Evolutionary conservation across 2,329 filamentous ascomycete genomes (phyloP).

Genomic region (Ophiosphaerella narmari): DNA sequence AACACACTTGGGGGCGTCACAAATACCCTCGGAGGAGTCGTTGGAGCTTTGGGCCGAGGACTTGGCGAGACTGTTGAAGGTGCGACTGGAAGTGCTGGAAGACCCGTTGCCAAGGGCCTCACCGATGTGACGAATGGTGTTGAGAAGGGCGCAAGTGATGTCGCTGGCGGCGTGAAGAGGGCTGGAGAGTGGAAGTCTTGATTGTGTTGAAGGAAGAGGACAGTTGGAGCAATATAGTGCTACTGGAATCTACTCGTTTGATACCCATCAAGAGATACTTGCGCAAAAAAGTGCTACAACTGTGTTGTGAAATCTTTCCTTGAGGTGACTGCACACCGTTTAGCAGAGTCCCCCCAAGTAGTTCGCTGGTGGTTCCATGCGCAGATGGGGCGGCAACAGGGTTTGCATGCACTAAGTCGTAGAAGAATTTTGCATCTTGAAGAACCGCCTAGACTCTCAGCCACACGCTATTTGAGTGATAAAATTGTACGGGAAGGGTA

Average conservation of each 20-base stretch:
- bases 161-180: constrained; percentile 53
- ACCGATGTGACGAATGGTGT: constrained; percentile 51
- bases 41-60: constrained; percentile 53
- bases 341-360: too few species aligned
- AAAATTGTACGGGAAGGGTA: neutral
- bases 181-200: constrained; percentile 52
- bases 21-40: constrained; percentile 58
- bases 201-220: neutral
- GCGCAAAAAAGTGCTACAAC: neutral
- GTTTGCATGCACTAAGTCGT: neutral
- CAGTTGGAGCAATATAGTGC: neutral
- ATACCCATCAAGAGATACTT: neutral
- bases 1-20: constrained; percentile 60
- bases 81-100: constrained; percentile 50
- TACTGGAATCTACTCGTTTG: neutral
- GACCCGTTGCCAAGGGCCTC: constrained; percentile 50
- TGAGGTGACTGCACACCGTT: too few species aligned
- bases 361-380: too few species aligned
- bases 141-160: constrained; percentile 49
- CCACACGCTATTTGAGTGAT: neutral
- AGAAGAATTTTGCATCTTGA: neutral
- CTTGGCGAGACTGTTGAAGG: constrained; percentile 53
- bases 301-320: too few species aligned
- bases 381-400: constrained; percentile 3
- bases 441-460: neutral